These are phyloP conservation scores for Blastomyces gilchristii DNA, from an alignment of 2,329 filamentous ascomycete species.

Conservation along the genomic window DNA sequence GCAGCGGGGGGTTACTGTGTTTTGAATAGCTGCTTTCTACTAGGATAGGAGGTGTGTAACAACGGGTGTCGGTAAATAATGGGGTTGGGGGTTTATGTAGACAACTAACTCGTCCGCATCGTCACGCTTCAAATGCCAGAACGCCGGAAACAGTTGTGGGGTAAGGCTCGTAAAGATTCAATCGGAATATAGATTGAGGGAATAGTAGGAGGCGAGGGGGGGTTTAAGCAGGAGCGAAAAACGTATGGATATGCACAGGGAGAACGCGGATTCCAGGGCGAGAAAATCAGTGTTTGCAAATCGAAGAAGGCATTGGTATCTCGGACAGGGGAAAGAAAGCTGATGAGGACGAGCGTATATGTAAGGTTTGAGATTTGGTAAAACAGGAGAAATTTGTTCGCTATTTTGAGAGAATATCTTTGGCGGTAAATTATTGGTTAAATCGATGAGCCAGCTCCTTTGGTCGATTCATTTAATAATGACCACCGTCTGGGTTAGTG, in stretches of 20 bases:
- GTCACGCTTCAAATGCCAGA: conserved; percentile 10
- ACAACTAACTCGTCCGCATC: conserved; percentile 10
- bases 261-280: neutral
- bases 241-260: neutral
- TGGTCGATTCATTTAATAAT: conserved; percentile 7
- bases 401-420: neutral
- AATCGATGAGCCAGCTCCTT: conserved; percentile 3
- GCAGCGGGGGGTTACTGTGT: neutral
- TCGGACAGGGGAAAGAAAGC: conserved; percentile 1
- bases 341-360: neutral
- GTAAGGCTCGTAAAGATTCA: conserved; percentile 6
- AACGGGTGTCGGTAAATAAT: neutral
- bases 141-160: conserved; percentile 5
- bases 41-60: neutral
- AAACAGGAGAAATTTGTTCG: neutral
- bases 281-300: neutral
- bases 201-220: neutral
- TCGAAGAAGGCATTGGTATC: neutral
- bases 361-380: neutral
- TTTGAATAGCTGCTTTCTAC: neutral
- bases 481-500: conserved; percentile 15
- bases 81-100: neutral
- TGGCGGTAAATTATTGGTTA: neutral
- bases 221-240: neutral
- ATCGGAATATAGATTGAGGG: neutral